These are phyloP conservation scores for Inga leiocalycina DNA, from an alignment of 306 rosid genomes.

Conservation along the genomic window DNA sequence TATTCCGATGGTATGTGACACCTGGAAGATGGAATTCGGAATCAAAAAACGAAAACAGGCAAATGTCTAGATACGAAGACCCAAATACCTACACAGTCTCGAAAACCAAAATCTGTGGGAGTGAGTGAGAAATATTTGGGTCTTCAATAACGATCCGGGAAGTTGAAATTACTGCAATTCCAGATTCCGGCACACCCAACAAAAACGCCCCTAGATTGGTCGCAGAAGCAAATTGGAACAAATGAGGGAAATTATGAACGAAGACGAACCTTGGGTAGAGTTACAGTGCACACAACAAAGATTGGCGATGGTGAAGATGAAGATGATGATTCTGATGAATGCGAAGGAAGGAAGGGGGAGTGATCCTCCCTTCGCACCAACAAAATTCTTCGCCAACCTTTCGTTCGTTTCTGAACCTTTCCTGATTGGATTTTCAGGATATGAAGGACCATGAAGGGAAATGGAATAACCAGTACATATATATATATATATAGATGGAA, in stretches of 20 bases:
- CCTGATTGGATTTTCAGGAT: not conserved
- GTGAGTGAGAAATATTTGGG: not conserved
- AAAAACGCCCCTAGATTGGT: not conserved
- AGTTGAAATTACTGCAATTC: not conserved
- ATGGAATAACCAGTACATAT: not conserved
- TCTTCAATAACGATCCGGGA: not conserved
- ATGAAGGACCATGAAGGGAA: not conserved
- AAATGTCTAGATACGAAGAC: not conserved
- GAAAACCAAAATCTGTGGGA: not conserved
- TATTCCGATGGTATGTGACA: conserved; percentile 39
- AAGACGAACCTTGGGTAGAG: not conserved
- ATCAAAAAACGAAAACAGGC: conserved; percentile 24
- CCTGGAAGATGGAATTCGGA: conserved; percentile 41
- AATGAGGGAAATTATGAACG: not conserved
- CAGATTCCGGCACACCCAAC: not conserved
- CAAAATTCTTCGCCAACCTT: not conserved
- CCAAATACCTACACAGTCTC: not conserved
- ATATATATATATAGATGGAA: not conserved
- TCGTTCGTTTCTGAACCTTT: not conserved
- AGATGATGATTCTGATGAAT: not conserved
- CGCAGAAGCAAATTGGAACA: not conserved
- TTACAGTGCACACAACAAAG: not conserved
- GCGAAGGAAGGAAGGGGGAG: not conserved
- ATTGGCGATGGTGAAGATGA: not conserved
- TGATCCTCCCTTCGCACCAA: conserved; percentile 1